Evolutionary conservation across 805 yeast species (phyloP).

Genomic region (Nakazawaea anatomiae): DNA sequence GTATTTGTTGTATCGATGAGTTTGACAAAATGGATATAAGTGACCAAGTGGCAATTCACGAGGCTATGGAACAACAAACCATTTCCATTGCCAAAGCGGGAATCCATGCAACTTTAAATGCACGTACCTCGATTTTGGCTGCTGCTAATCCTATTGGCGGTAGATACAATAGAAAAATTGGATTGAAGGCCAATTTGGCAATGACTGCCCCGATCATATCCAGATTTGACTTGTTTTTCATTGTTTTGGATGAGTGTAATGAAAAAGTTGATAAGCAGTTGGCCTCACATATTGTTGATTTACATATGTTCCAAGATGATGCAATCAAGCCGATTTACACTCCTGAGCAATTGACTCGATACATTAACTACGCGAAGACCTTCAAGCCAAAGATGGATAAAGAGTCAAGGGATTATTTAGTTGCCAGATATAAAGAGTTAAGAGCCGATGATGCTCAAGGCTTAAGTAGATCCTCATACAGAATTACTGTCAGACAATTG

Average conservation of each 20-base stretch:
- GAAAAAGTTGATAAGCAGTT: constrained; percentile 84
- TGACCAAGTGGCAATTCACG: constrained; percentile 98
- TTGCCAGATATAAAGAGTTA: constrained; percentile 75
- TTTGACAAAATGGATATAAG: constrained; percentile 95
- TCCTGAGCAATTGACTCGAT: constrained; percentile 82
- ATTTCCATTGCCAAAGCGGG: constrained; percentile 98
- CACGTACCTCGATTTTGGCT: constrained; percentile 92
- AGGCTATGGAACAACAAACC: constrained; percentile 99
- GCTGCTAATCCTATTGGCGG: constrained; percentile 99
- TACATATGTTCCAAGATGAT: constrained; percentile 85
- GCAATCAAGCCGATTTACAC: constrained; percentile 88
- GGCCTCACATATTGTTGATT: constrained; percentile 87
- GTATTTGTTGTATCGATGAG: constrained; percentile 97
- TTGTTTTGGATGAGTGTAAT: constrained; percentile 90
- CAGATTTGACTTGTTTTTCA: constrained; percentile 92
- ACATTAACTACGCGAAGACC: constrained; percentile 87
- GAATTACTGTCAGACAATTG: constrained; percentile 95
- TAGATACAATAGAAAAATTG: constrained; percentile 81
- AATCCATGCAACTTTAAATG: constrained; percentile 95
- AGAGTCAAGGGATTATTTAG: constrained; percentile 73
- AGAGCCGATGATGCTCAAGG: constrained; percentile 91
- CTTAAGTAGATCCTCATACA: constrained; percentile 73
- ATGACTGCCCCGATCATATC: constrained; percentile 99
- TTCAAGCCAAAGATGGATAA: constrained; percentile 85
- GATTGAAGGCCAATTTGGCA: constrained; percentile 78